A percentile compares a stretch with the other conserved stretches of the same genome.
These are phyloP conservation scores for Apiospora phragmitis DNA, from an alignment of 2,329 filamentous ascomycete species.

Conservation along the genomic window DNA sequence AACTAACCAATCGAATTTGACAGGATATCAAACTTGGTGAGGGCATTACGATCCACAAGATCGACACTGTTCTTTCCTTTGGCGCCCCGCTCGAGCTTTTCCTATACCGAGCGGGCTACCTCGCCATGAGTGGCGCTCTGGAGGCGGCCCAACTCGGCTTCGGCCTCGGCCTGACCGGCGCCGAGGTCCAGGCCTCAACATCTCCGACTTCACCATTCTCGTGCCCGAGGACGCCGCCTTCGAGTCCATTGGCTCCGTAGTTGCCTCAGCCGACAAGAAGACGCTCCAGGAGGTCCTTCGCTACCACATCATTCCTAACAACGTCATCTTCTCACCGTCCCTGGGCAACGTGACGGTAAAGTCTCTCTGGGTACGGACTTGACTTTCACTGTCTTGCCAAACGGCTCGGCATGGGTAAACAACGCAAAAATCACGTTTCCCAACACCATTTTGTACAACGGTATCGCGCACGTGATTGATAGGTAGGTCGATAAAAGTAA, in stretches of 20 bases:
- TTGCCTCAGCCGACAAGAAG: constrained; percentile 22
- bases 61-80: constrained; percentile 30
- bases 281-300: constrained; percentile 29
- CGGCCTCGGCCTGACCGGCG: constrained; percentile 25
- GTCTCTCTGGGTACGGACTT: constrained; percentile 24
- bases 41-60: constrained; percentile 31
- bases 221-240: constrained; percentile 30
- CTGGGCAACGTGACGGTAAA: constrained; percentile 29
- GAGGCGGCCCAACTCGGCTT: constrained; percentile 27
- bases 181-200: constrained; percentile 24
- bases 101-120: constrained; percentile 27
- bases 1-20: background rate
- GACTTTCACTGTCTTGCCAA: constrained; percentile 31
- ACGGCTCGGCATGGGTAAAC: constrained; percentile 33
- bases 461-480: constrained; percentile 34
- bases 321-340: constrained; percentile 29
- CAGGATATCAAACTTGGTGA: constrained; percentile 32
- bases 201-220: constrained; percentile 34
- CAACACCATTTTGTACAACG: constrained; percentile 33
- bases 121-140: constrained; percentile 30
- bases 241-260: constrained; percentile 29
- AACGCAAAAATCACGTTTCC: constrained; percentile 31
- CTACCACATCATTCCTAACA: constrained; percentile 33
- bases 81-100: constrained; percentile 32
- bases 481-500: constrained; percentile 23